Percentiles rank a stretch among this genome's conserved stretches.
These are phyloP conservation scores for Spathaspora jeffriesii DNA, from an alignment of 1,139 yeast genomes.

Conservation along the genomic window DNA sequence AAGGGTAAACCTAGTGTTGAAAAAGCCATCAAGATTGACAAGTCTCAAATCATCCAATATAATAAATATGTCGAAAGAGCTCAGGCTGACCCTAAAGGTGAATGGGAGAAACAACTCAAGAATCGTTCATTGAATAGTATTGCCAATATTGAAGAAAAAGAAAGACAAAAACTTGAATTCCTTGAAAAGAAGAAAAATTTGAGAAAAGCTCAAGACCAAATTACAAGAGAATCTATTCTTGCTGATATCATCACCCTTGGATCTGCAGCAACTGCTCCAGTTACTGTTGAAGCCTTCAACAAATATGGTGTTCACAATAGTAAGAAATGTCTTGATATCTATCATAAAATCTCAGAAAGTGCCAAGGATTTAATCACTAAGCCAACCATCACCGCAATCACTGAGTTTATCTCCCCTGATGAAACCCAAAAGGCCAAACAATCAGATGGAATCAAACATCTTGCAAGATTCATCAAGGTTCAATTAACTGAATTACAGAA, in stretches of 20 bases:
- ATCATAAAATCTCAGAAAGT: constrained; percentile 25
- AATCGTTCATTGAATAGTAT: constrained; percentile 38
- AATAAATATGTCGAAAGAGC: constrained; percentile 67
- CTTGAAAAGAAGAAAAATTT: constrained; percentile 27
- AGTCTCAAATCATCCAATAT: constrained; percentile 72
- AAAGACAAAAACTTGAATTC: constrained; percentile 21
- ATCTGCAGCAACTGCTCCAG: constrained; percentile 19
- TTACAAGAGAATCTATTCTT: constrained; percentile 49
- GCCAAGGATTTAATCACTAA: constrained; percentile 27
- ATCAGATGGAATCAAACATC: constrained; percentile 36
- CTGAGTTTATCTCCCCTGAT: neutral
- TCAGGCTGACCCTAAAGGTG: constrained; percentile 55
- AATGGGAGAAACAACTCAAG: constrained; percentile 53
- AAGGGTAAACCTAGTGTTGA: constrained; percentile 75
- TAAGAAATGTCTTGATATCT: constrained; percentile 32
- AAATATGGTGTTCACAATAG: constrained; percentile 25
- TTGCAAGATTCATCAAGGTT: constrained; percentile 51
- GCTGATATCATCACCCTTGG: constrained; percentile 30
- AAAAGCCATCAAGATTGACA: constrained; percentile 68
- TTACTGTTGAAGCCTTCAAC: constrained; percentile 21
- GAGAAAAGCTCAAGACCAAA: constrained; percentile 39
- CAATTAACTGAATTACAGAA: constrained; percentile 56
- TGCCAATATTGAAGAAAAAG: constrained; percentile 25
- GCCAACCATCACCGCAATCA: constrained; percentile 9
- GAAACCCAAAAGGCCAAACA: constrained; percentile 35